These are phyloP conservation scores for Atractiella rhizophila DNA, from an alignment of 768 basidiomycete species.

Conservation along the genomic window DNA sequence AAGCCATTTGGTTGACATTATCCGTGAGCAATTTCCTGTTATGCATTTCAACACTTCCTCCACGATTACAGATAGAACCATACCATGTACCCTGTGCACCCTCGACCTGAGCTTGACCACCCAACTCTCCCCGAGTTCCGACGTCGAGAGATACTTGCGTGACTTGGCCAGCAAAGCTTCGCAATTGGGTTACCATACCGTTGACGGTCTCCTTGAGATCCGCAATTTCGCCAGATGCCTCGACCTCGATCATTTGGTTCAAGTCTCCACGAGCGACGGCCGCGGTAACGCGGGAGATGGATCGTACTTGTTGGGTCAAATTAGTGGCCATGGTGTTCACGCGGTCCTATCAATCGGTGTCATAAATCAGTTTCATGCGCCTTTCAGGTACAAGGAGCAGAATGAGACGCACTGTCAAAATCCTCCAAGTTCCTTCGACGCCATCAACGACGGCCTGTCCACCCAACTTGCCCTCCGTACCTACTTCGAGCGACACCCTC, in stretches of 20 bases:
- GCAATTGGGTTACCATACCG: constrained; percentile 22
- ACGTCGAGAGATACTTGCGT: constrained; percentile 33
- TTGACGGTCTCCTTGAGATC: constrained; percentile 39
- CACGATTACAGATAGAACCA: no score
- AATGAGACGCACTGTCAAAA: constrained; percentile 19
- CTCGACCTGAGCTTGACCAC: constrained; percentile 22
- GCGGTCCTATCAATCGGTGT: constrained; percentile 8
- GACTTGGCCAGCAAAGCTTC: constrained; percentile 23
- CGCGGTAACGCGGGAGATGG: constrained; percentile 40
- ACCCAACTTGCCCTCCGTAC: constrained; percentile 41
- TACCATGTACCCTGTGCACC: constrained; percentile 29
- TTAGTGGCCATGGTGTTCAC: constrained; percentile 21
- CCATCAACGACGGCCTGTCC: constrained; percentile 20
- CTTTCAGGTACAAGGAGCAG: constrained; percentile 9
- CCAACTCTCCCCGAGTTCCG: constrained; percentile 38
- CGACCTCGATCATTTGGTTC: constrained; percentile 73
- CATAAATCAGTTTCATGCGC: constrained; percentile 18
- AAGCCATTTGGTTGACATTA: constrained; percentile 23
- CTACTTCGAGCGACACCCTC: constrained; percentile 33
- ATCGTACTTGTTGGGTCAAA: constrained; percentile 23
- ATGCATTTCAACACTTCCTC: neutral
- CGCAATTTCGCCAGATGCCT: constrained; percentile 50
- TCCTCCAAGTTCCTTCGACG: constrained; percentile 33
- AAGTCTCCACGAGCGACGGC: constrained; percentile 73
- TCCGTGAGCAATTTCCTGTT: constrained; percentile 11